phyloP scores from a whole-genome alignment of 2,329 filamentous ascomycete genomes.

The Fusarium cicatricum region DNA sequence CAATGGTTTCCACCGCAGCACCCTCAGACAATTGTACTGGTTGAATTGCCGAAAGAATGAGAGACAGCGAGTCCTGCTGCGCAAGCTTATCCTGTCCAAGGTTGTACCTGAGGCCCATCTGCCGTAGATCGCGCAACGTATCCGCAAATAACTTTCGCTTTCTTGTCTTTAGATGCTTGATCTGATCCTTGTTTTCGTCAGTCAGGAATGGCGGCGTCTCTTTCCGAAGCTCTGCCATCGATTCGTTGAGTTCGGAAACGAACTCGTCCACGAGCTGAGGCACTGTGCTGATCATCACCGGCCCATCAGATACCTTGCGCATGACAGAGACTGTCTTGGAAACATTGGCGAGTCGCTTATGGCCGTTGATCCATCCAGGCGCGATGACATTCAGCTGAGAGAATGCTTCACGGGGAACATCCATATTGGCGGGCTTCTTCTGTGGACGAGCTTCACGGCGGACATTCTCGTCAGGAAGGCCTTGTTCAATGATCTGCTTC shows the following conservation, averaged over 20 bases:
- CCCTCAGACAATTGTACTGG: constrained; percentile 48
- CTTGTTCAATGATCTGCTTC: constrained; percentile 67
- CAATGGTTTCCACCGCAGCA: constrained; percentile 51
- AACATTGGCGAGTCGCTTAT: constrained; percentile 76
- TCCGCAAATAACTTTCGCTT: constrained; percentile 93
- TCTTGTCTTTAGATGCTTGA: constrained; percentile 89
- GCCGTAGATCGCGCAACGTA: constrained; percentile 79
- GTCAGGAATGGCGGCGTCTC: constrained; percentile 83
- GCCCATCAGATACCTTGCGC: constrained; percentile 66
- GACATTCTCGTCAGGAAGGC: constrained; percentile 61
- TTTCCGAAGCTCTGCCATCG: constrained; percentile 78
- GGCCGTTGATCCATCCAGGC: constrained; percentile 53
- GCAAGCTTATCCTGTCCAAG: constrained; percentile 76
- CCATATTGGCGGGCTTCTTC: neutral
- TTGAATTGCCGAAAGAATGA: constrained; percentile 69
- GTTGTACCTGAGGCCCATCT: constrained; percentile 91
- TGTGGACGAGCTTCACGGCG: constrained; percentile 5
- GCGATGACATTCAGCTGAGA: constrained; percentile 39
- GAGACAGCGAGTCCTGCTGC: constrained; percentile 75
- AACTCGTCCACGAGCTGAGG: constrained; percentile 71
- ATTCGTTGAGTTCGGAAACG: constrained; percentile 71
- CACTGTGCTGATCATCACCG: constrained; percentile 62
- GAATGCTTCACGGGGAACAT: constrained; percentile 28
- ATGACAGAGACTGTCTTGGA: constrained; percentile 78
- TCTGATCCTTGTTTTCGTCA: constrained; percentile 82